Base-by-base conservation (phyloP, 2,329 filamentous ascomycete genomes). In the Sarocladiaceae sp. region DNA sequence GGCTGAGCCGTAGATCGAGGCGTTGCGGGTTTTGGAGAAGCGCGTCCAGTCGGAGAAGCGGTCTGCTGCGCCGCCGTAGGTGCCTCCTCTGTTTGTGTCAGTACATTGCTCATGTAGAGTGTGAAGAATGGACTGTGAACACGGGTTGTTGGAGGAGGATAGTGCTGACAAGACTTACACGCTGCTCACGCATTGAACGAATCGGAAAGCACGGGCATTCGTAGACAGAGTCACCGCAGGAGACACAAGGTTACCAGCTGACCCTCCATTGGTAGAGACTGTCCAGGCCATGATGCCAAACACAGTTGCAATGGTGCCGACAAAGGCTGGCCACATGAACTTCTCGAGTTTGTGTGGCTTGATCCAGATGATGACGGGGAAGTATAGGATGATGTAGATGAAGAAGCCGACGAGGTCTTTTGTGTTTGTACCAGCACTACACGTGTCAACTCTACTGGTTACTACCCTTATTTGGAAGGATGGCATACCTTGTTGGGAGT, bases 221-320 rank as follows among this genome's bases (percentile, higher is more conserved):
- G 10, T 26, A 5, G 44, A 48, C n/a, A 48, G 12, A 10, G 22
- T 31, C 11, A 48, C 31, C 6, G 44, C 44, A 3, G 47, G 47
- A 36, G 29, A 11, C 15, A 50, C 47, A 4, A 50, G 47, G 17
- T 36, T 29, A 13, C 47, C 47, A 36, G 47, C 47, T 12, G 47
- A 50, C 15, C 47, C 47, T 22, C 47, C 47, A 17, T 50, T 50
- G 4, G 26, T 36, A 4, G 47, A n/a, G 8, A 50, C 47, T 11
- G 47, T 23, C 47, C 47, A 50, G n/a, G 47, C 11, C 47, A 50
- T 50, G 47, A 50, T 50, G 17, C 47, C 47, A 35, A 50, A 50
- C 28, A 50, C 47, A 12, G 47, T 36, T 2, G 28, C 47, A 22
- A 50, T 23, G 26, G 47, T 50, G 17, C 28, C 47, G 18, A 50